Evolutionary conservation across 2,329 filamentous ascomycete species (phyloP).

Genomic region (Ophiostoma novo-ulmi): DNA sequence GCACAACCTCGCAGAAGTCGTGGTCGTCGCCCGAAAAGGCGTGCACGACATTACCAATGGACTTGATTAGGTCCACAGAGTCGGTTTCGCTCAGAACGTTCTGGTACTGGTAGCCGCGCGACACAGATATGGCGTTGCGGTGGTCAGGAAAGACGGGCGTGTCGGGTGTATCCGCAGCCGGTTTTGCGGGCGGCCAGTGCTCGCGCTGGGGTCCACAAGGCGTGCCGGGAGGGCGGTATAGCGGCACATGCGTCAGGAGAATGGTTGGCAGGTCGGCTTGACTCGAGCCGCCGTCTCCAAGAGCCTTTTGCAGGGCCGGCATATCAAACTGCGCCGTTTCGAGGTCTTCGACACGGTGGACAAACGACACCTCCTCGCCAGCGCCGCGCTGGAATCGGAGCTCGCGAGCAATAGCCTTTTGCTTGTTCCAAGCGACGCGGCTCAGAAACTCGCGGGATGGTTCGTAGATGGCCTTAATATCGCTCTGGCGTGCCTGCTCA

Average conservation of each 20-base stretch:
- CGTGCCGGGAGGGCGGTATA: constrained; percentile 75
- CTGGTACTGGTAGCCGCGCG: constrained; percentile 88
- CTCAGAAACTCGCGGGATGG: constrained; percentile 74
- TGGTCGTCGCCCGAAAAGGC: constrained; percentile 96
- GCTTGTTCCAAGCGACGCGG: constrained; percentile 58
- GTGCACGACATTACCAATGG: constrained; percentile 74
- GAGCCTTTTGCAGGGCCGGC: constrained; percentile 8
- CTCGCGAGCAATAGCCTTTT: constrained; percentile 63
- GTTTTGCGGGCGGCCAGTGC: constrained; percentile 67
- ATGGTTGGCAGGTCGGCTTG: constrained; percentile 73
- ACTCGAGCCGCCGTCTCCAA: constrained; percentile 32
- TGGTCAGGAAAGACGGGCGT: constrained; percentile 55
- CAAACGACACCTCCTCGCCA: constrained; percentile 49
- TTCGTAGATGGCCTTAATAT: constrained; percentile 62
- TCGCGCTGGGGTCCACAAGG: constrained; percentile 85
- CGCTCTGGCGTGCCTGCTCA: constrained; percentile 46
- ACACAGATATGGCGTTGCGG: constrained; percentile 71
- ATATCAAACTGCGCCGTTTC: constrained; percentile 42
- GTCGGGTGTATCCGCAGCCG: constrained; percentile 40
- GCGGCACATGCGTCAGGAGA: constrained; percentile 82
- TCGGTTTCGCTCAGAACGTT: constrained; percentile 79
- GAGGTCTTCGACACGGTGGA: constrained; percentile 56
- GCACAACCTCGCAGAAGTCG: constrained; percentile 89
- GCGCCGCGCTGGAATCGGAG: constrained; percentile 60
- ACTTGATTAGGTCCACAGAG: constrained; percentile 68